These are phyloP conservation scores for Podospora australis DNA, from an alignment of 495 filamentous ascomycete species.

Conservation along the genomic window DNA sequence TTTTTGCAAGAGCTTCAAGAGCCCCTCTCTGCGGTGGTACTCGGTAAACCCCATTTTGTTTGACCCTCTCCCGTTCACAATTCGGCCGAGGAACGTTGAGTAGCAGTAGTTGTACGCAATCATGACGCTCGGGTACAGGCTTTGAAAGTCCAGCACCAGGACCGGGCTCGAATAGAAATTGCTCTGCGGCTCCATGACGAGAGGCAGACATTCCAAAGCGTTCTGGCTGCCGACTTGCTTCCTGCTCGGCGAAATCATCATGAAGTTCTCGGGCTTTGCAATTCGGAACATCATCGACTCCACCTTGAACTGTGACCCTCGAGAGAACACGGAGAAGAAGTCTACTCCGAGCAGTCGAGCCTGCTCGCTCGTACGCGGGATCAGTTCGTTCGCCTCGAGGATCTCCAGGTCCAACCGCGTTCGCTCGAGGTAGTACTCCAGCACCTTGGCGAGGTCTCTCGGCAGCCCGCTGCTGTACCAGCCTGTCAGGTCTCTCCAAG, in stretches of 20 bases:
- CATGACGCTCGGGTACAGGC: constrained; percentile 94
- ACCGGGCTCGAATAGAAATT: constrained; percentile 88
- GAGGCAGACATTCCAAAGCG: constrained; percentile 85
- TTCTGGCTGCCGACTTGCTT: constrained; percentile 94
- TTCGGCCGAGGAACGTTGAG: constrained; percentile 87
- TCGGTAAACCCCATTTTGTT: constrained; percentile 95
- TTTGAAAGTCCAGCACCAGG: constrained; percentile 92
- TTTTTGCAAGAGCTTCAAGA: constrained; percentile 74
- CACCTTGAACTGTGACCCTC: constrained; percentile 96
- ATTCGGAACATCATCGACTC: constrained; percentile 98
- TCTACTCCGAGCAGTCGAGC: constrained; percentile 89
- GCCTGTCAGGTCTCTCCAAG: constrained; percentile 64
- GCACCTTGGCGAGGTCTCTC: constrained; percentile 62
- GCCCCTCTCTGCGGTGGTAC: constrained; percentile 64
- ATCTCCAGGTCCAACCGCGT: constrained; percentile 85
- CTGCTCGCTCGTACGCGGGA: constrained; percentile 88
- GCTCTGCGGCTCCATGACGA: constrained; percentile 97
- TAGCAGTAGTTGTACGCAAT: constrained; percentile 99
- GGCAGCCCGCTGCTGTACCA: constrained; percentile 70
- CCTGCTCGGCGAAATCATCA: constrained; percentile 79
- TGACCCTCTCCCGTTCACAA: constrained; percentile 74
- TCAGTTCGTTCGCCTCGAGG: constrained; percentile 81
- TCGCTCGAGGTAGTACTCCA: constrained; percentile 71
- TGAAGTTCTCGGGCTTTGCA: constrained; percentile 91
- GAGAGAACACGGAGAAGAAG: constrained; percentile 89